Conservation (phyloP, 2,329 filamentous ascomycete genomes). For the Remersonia thermophila region DNA sequence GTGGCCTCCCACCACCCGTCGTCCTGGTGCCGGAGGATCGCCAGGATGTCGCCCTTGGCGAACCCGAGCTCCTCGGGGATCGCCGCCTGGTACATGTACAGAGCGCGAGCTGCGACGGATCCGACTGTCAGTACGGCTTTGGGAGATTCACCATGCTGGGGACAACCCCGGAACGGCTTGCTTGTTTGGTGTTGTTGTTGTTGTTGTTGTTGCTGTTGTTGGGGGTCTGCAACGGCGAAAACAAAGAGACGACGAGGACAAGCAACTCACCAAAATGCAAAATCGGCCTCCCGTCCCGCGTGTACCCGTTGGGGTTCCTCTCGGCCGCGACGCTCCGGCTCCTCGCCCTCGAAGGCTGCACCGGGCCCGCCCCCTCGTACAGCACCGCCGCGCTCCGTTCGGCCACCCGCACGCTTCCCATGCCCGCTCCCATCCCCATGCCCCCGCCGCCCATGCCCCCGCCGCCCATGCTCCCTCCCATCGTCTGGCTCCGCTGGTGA, state of each 20-base stretch:
- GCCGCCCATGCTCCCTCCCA: background rate
- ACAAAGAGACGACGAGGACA: constrained; percentile 1
- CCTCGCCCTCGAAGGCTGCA: constrained; percentile 33
- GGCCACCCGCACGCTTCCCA: constrained; percentile 41
- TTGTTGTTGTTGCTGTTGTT: no score
- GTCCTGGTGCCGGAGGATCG: constrained; percentile 81
- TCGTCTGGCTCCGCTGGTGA: constrained; percentile 6
- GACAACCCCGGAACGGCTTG: no score
- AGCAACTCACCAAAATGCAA: constrained; percentile 82
- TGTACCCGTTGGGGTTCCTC: constrained; percentile 63
- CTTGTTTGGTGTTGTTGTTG: no score
- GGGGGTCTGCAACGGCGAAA: no score
- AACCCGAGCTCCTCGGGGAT: constrained; percentile 94
- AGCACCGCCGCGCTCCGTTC: no score
- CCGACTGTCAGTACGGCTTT: no score
- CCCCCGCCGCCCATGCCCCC: background rate
- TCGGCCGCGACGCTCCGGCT: constrained; percentile 78
- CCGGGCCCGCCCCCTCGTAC: constrained; percentile 37
- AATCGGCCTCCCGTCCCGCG: constrained; percentile 74
- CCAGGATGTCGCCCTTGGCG: constrained; percentile 79
- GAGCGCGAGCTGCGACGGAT: constrained; percentile 61
- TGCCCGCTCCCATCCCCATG: constrained; percentile 25
- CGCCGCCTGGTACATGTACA: constrained; percentile 88
- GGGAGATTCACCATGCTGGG: no score
- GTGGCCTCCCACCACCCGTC: constrained; percentile 99